Evolutionary conservation across 345 rosid species (phyloP).

Genomic region (Orychophragmus violaceus): DNA sequence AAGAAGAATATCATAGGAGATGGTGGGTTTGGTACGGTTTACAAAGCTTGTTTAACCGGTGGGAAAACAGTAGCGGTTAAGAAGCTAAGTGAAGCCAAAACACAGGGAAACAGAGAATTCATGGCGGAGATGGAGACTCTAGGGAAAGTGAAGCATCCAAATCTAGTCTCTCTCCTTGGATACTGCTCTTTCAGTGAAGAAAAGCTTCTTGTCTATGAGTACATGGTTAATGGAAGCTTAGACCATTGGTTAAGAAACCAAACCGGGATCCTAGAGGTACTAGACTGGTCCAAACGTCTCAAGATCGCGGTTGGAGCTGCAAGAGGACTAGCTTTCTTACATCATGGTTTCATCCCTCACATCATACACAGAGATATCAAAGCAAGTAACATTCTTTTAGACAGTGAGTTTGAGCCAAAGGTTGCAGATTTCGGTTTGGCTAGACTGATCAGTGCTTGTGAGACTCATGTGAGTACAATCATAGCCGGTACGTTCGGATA

Average conservation of each 20-base stretch:
- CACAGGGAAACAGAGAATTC: conserved; percentile 86
- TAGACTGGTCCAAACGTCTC: conserved; percentile 74
- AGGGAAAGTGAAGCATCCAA: conserved; percentile 90
- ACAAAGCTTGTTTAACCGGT: conserved; percentile 54
- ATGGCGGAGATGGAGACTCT: conserved; percentile 92
- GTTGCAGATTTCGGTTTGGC: conserved; percentile 93
- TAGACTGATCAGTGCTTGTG: conserved; percentile 83
- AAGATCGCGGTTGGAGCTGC: conserved; percentile 78
- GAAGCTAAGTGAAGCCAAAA: conserved; percentile 77
- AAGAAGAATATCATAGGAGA: conserved; percentile 86
- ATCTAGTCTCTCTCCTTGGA: conserved; percentile 78
- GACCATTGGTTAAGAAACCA: conserved; percentile 78
- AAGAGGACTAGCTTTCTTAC: conserved; percentile 73
- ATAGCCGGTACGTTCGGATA: conserved; percentile 84
- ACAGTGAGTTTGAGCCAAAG: conserved; percentile 72
- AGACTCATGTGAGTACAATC: conserved; percentile 83
- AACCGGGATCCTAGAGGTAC: conserved; percentile 53
- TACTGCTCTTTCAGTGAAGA: conserved; percentile 80
- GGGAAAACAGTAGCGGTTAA: conserved; percentile 82
- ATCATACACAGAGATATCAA: conserved; percentile 89
- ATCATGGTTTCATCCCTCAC: conserved; percentile 83
- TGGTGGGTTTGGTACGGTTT: conserved; percentile 93
- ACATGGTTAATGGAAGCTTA: conserved; percentile 85
- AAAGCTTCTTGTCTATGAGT: conserved; percentile 85
- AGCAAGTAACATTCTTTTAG: conserved; percentile 77